Percentiles rank a stretch among this genome's conserved stretches.
Evolutionary conservation across 257 asterid species (phyloP).

Genomic region (Nicotiana knightiana): DNA sequence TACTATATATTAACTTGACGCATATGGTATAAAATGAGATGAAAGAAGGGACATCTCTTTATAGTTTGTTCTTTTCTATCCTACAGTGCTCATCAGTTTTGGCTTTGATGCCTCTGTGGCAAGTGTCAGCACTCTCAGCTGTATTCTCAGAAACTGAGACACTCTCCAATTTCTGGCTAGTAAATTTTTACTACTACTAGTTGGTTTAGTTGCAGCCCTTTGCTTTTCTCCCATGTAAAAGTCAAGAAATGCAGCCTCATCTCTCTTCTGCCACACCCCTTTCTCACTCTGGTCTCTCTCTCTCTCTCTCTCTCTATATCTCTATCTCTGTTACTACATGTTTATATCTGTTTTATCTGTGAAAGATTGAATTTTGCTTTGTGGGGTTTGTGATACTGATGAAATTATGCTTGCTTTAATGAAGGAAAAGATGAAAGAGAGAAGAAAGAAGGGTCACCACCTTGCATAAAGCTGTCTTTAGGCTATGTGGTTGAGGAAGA

Average conservation of each 20-base stretch:
- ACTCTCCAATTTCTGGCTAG: slow-evolving; percentile 1
- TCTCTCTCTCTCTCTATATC: background rate
- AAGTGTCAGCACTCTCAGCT: slow-evolving; percentile 8
- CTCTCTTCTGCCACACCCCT: slow-evolving; percentile 1
- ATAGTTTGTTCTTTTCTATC: background rate
- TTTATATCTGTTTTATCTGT: background rate
- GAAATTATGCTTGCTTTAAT: background rate
- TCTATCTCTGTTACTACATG: background rate
- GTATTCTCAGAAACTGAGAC: slow-evolving; percentile 4
- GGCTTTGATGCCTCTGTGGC: background rate
- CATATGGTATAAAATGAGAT: background rate
- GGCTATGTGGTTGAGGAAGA: slow-evolving; percentile 25
- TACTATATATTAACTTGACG: background rate
- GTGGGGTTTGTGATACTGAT: slow-evolving; percentile 3
- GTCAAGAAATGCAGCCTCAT: slow-evolving; percentile 23
- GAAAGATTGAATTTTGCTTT: background rate
- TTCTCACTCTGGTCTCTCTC: slow-evolving; percentile 11
- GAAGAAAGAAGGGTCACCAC: slow-evolving; percentile 16
- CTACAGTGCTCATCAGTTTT: background rate
- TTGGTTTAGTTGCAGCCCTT: slow-evolving; percentile 2
- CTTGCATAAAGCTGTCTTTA: slow-evolving; percentile 37
- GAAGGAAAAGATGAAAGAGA: slow-evolving; percentile 13
- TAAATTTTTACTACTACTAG: background rate
- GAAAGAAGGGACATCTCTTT: background rate
- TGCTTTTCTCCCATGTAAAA: slow-evolving; percentile 14